phyloP scores from a whole-genome alignment of 1,284 basidiomycete genomes.

The Meira miltonrushii region DNA sequence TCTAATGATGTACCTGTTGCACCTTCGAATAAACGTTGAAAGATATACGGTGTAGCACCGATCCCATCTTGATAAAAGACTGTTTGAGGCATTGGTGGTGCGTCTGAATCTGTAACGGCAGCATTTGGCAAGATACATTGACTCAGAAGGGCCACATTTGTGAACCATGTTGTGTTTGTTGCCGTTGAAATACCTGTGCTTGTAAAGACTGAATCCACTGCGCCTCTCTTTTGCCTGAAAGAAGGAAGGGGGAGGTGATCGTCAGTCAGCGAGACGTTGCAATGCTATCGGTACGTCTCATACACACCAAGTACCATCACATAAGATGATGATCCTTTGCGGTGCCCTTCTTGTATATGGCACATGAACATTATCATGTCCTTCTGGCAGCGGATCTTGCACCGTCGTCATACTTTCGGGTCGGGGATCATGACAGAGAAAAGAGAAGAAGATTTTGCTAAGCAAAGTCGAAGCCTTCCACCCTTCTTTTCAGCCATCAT shows the following conservation, averaged over 20 bases:
- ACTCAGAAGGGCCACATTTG: slow-evolving; percentile 35
- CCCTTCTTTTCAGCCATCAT: too few species aligned
- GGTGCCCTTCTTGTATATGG: neutral
- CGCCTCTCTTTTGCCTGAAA: slow-evolving; percentile 22
- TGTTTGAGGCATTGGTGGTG: slow-evolving; percentile 15
- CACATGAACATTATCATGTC: too few species aligned
- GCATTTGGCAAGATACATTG: slow-evolving; percentile 20
- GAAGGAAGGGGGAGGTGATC: too few species aligned
- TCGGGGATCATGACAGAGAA: too few species aligned
- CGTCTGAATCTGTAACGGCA: neutral
- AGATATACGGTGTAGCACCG: slow-evolving; percentile 18
- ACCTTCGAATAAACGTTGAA: slow-evolving; percentile 23
- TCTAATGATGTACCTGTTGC: slow-evolving; percentile 23
- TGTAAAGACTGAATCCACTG: slow-evolving; percentile 20
- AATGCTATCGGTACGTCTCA: too few species aligned
- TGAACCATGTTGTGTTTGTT: slow-evolving; percentile 22
- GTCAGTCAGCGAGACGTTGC: too few species aligned
- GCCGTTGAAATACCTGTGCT: slow-evolving; percentile 3
- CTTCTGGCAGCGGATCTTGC: too few species aligned
- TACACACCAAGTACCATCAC: slow-evolving; percentile 25
- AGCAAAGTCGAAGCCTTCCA: too few species aligned
- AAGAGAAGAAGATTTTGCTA: too few species aligned
- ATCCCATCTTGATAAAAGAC: slow-evolving; percentile 35
- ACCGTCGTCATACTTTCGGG: too few species aligned
- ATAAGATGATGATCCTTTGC: slow-evolving; percentile 31